phyloP scores from a whole-genome alignment of 225 moss, liverwort and hornwort genomes.

The Polytrichum commune region DNA sequence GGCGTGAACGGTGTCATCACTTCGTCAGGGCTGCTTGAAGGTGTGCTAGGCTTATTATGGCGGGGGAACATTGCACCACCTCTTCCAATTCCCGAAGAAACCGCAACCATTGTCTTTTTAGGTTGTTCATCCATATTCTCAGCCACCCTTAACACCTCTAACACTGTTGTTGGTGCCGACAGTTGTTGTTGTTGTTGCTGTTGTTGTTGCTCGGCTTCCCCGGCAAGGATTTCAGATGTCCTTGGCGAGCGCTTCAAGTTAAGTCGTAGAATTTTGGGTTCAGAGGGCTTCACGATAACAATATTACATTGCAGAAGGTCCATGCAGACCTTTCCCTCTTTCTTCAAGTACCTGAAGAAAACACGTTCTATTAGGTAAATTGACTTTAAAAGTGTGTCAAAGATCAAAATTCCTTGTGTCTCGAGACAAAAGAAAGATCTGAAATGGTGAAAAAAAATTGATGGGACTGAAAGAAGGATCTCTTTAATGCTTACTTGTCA shows the following conservation, averaged over 20 bases:
- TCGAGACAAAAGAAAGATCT: too few relatives aligned
- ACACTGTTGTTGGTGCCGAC: conserved; percentile 18
- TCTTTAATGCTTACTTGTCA: conserved; percentile 34
- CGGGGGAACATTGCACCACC: neutral
- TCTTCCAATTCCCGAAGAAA: neutral
- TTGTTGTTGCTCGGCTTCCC: conserved; percentile 6
- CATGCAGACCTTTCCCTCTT: conserved; percentile 59
- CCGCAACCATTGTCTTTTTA: too few relatives aligned
- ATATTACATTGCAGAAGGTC: conserved; percentile 62
- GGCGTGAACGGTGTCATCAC: conserved; percentile 61
- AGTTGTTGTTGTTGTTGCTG: conserved; percentile 18
- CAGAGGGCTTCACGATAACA: conserved; percentile 53
- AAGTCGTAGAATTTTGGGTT: conserved; percentile 61
- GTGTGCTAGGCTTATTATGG: conserved; percentile 22
- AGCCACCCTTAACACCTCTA: conserved; percentile 25
- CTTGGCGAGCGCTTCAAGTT: conserved; percentile 49
- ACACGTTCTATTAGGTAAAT: neutral
- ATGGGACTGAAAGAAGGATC: too few relatives aligned
- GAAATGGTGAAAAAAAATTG: too few relatives aligned
- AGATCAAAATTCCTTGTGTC: too few relatives aligned
- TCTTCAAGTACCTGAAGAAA: conserved; percentile 51
- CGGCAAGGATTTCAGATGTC: conserved; percentile 18
- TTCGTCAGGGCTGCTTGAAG: conserved; percentile 51
- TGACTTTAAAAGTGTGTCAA: neutral
- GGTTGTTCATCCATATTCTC: conserved; percentile 24